These are phyloP conservation scores for Penicillium egyptiacum DNA, from an alignment of 495 filamentous ascomycete genomes.

Conservation along the genomic window DNA sequence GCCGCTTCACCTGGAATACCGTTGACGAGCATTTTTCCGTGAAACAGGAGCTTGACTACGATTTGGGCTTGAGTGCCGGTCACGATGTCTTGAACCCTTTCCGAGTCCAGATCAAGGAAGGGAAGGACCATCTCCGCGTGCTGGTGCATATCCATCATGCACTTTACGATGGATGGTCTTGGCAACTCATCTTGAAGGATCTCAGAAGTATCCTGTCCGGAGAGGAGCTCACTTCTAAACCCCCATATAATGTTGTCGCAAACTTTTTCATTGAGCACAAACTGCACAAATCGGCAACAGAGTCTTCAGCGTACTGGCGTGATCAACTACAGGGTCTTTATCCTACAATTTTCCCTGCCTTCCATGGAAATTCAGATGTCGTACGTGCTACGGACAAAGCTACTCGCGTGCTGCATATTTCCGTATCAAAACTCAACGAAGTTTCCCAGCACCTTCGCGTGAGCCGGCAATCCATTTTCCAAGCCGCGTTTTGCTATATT, in stretches of 20 bases:
- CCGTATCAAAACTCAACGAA: constrained; percentile 30
- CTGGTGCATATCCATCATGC: constrained; percentile 66
- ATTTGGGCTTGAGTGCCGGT: constrained; percentile 26
- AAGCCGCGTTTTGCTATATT: constrained; percentile 64
- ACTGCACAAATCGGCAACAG: constrained; percentile 36
- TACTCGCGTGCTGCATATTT: constrained; percentile 34
- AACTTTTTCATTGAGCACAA: constrained; percentile 38
- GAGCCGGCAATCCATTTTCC: constrained; percentile 61
- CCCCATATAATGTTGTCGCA: constrained; percentile 32
- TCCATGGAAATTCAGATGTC: constrained; percentile 21
- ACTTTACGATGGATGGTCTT: constrained; percentile 82
- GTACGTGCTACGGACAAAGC: constrained; percentile 22
- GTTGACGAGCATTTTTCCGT: constrained; percentile 45
- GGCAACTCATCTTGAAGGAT: constrained; percentile 68
- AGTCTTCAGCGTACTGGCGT: constrained; percentile 66
- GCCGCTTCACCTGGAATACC: constrained; percentile 60
- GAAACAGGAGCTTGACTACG: constrained; percentile 32
- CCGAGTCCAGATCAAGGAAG: constrained; percentile 48
- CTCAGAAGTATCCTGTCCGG: constrained; percentile 44
- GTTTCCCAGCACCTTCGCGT: constrained; percentile 31
- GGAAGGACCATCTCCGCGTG: constrained; percentile 32
- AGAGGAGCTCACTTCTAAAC: constrained; percentile 13
- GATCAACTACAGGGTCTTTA: constrained; percentile 47
- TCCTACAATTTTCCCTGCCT: constrained; percentile 31
- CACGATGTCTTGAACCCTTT: constrained; percentile 58